Evolutionary conservation across 176 grass and related monocot species (phyloP), one percentile per base, ranked within the genome.

Genomic region (Dactylis glomerata): DNA sequence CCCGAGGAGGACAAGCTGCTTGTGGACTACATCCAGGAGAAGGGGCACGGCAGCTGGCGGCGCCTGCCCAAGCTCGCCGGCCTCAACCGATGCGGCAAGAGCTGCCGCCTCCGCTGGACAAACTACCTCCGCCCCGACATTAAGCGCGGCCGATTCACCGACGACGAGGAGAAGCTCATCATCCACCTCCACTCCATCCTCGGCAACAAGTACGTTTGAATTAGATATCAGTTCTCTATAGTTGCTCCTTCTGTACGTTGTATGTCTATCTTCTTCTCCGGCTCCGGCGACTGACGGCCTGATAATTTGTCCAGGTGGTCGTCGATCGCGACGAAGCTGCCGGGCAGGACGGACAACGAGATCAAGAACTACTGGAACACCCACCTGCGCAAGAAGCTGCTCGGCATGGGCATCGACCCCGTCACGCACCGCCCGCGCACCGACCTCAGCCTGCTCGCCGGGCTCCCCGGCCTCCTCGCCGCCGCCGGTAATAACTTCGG

Each of bases 331-430:
- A 91, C 90, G 1, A 89, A 88, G 84, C 51, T 97, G 8, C 92
- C 90, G 0, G 92, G 95, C 8, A 78, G 95, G 32, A 97, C 95
- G 0, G 95, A 97, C 73, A 97, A 97, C 70, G 95, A 97, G 90
- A 95, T 97, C 79, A 97, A 97, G 84, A 97, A 97, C 84, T 97
- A 97, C 82, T 97, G 95, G 95, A 97, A 97, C 83, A 97, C 95
- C 0, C 92, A 97, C 57, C 89, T 97, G 1, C 79, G 92, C 49
- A 97, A 97, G 88, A 94, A 92, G 84, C 95, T 97, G 3, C 90
- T 97, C 0, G 44, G 40, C 32, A 91, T 91, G 84, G 95, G 92
- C 5, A 97, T 97, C 46, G 95, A 97, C 82, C 95, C 95, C 1
- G 90, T 97, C 74, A 97, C 95, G 6, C 95, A 97, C 86, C 86